Evolutionary conservation across 1,284 basidiomycete species (phyloP), one percentile per base, ranked within the genome.

Genomic region (Stygiomarasmius scandens): DNA sequence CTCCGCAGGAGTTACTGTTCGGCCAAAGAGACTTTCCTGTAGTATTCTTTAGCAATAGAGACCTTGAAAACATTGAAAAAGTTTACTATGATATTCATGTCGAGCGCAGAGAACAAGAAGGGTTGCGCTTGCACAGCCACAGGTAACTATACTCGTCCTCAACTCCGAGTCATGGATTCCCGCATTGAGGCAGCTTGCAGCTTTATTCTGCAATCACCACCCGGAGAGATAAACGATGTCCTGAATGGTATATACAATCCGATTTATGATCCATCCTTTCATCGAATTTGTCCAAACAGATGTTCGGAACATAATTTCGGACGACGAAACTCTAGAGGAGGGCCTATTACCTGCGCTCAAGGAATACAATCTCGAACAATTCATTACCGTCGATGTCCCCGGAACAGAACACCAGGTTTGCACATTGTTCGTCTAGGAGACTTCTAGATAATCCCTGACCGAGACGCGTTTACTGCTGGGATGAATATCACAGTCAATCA

Each of bases 211-310:
- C 95, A 96, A 71, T 87, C 92, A 1, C 95, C 95, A 12, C 95
- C 95, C 0, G 95, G 95, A 54, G 92, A 98, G 76, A 95, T 96
- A 66, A 96, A 96, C 71, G 95, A 96, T 75, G 93, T 96, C 24
- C 81, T 96, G 58, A 94, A 93, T 68, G 93, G 92, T 92, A 65
- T 64, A 54, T 44, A 36, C 56, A 59, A 47, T 63, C 60, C 52
- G 52, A 23, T 25, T 29, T n/a, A n/a, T n/a, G 11, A 36, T 25
- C 41, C 5, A 52, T 3, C 46, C 43, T 10, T 20, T 22, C 19
- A 29, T 47, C 23, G 27, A 52, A 48, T 16, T 9, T 2, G 9
- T 27, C 47, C 22, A 36, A 54, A 52, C 71, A 94, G 95, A 96
- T 77, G 85, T 97, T 50, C 89, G 93, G 63, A 86, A 84, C 67